Evolutionary conservation across 352 stramenopile genomes (phyloP).

Genomic region (Peronospora belbahrii): DNA sequence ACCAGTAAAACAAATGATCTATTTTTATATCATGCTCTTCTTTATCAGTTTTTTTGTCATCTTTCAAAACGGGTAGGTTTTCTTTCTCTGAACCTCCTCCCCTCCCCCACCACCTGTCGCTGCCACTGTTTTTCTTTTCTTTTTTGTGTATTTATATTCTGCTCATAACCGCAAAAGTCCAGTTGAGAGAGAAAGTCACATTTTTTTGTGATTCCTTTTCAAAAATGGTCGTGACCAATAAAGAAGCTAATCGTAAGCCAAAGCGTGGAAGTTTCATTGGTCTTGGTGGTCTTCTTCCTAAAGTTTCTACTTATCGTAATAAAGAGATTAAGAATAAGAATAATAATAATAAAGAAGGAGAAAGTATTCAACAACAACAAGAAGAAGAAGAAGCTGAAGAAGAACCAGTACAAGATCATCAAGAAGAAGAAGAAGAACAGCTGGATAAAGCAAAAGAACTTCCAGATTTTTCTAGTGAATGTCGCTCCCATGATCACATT

Average conservation of each 20-base stretch:
- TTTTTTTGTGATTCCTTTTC: constrained; percentile 1
- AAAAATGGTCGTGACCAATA: constrained; percentile 34
- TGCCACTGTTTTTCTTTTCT: too few species aligned
- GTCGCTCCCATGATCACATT: constrained; percentile 39
- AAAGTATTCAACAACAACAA: constrained; percentile 24
- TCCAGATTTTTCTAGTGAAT: constrained; percentile 34
- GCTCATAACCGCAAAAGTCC: constrained; percentile 23
- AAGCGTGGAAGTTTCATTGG: constrained; percentile 33
- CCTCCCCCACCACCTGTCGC: too few species aligned
- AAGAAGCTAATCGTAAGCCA: constrained; percentile 38
- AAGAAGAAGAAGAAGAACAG: constrained; percentile 31
- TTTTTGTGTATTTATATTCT: constrained; percentile 1
- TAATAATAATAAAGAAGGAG: too few species aligned
- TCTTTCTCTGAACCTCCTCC: neutral
- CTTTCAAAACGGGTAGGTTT: too few species aligned
- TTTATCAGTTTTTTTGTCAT: too few species aligned
- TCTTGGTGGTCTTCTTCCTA: constrained; percentile 54
- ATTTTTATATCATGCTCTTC: too few species aligned
- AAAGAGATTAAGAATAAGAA: too few species aligned
- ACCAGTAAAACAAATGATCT: too few species aligned
- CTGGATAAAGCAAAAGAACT: constrained; percentile 38
- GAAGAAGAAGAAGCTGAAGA: constrained; percentile 21
- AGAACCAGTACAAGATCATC: constrained; percentile 21
- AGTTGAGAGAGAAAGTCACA: constrained; percentile 9
- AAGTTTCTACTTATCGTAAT: constrained; percentile 43